phyloP scores from a whole-genome alignment of 2,329 filamentous ascomycete genomes.

The Calonectria hongkongensis region DNA sequence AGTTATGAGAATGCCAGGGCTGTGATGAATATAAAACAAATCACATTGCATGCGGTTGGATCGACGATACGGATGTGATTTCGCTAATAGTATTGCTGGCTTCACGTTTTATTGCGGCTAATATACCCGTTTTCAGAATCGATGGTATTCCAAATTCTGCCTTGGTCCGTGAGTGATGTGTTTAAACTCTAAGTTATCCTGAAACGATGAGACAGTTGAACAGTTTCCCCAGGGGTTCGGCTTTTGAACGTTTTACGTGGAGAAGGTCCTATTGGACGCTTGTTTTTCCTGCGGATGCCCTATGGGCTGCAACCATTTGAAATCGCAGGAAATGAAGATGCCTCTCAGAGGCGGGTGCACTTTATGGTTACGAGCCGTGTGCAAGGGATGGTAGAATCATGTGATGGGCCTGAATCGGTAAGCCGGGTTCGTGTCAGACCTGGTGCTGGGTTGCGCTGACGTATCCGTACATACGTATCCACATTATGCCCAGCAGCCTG shows the following conservation, averaged over 20 bases:
- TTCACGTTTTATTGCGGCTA: background rate
- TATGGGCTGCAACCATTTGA: background rate
- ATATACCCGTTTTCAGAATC: background rate
- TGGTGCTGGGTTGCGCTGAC: constrained; percentile 6
- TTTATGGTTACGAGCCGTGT: too few species aligned
- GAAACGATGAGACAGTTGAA: background rate
- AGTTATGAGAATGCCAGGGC: background rate
- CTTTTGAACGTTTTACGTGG: background rate
- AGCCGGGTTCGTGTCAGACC: background rate
- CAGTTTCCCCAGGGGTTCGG: background rate
- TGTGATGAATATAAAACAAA: background rate
- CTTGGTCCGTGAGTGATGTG: constrained; percentile 11
- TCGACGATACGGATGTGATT: too few species aligned
- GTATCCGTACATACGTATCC: background rate
- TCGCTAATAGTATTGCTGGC: too few species aligned
- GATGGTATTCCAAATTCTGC: constrained; percentile 14
- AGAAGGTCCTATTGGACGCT: background rate
- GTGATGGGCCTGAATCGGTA: background rate
- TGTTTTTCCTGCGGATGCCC: background rate
- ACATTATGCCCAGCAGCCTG: background rate
- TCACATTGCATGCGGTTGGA: background rate
- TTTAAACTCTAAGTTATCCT: constrained; percentile 15
- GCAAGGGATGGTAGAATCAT: background rate
- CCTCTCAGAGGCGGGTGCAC: too few species aligned
- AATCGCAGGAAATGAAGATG: background rate